phyloP scores from a whole-genome alignment of 2,329 filamentous ascomycete genomes.

The Tolypocladium nubicola region DNA sequence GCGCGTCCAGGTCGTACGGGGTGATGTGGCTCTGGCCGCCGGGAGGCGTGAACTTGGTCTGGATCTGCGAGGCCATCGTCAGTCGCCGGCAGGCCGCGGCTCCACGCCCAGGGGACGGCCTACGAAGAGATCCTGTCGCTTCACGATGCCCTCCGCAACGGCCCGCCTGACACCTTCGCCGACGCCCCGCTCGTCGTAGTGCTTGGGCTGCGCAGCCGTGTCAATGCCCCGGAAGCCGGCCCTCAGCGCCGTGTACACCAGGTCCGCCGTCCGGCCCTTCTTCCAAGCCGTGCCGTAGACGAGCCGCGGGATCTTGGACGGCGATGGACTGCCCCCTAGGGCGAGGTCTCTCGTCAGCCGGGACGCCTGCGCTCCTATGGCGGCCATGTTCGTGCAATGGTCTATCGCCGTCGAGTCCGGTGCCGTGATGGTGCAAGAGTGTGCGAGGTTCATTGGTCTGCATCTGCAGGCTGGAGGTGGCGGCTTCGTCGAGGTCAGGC shows the following conservation, averaged over 20 bases:
- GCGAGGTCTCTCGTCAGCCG: conserved; percentile 22
- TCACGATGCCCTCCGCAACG: conserved; percentile 47
- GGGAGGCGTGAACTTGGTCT: conserved; percentile 72
- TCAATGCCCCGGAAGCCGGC: conserved; percentile 65
- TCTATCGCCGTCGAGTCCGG: background rate
- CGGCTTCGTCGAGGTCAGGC: too few relatives aligned
- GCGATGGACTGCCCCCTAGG: conserved; percentile 15
- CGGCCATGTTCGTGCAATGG: conserved; percentile 9
- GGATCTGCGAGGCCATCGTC: conserved; percentile 36
- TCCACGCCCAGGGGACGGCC: conserved; percentile 10
- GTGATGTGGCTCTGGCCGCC: conserved; percentile 48
- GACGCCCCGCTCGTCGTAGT: conserved; percentile 66
- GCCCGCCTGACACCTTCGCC: conserved; percentile 55
- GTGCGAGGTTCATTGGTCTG: background rate
- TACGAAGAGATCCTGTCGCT: conserved; percentile 50
- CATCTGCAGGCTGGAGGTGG: background rate
- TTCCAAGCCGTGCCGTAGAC: conserved; percentile 88
- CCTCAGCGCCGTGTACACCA: conserved; percentile 59
- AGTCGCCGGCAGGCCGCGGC: background rate
- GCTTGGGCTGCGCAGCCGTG: conserved; percentile 67
- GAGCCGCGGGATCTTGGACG: conserved; percentile 37
- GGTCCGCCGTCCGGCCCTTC: conserved; percentile 51
- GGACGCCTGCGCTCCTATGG: conserved; percentile 15
- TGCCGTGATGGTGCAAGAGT: background rate
- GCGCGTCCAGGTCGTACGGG: conserved; percentile 49